These are phyloP conservation scores for Debaryomyces tyrocola DNA, from an alignment of 805 yeast species.

Conservation along the genomic window DNA sequence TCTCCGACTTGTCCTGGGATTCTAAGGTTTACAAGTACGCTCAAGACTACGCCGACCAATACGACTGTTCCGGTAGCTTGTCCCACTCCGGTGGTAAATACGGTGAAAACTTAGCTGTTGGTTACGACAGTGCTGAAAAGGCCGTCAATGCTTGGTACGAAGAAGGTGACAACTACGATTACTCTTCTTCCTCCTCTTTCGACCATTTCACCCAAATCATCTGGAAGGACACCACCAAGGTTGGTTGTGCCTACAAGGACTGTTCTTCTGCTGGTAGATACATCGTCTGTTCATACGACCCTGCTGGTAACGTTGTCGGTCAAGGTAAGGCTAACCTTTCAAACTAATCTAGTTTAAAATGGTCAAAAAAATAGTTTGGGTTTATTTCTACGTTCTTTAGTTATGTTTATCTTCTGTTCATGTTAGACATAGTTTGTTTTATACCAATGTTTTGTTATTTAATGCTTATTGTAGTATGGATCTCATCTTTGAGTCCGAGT, in stretches of 20 bases:
- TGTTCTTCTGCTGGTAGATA: constrained; percentile 57
- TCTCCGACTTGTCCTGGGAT: constrained; percentile 56
- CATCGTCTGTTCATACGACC: constrained; percentile 71
- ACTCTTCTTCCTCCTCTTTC: constrained; percentile 34
- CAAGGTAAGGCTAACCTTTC: constrained; percentile 18
- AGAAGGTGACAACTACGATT: constrained; percentile 33
- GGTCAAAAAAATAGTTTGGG: not conserved
- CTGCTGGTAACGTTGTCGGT: constrained; percentile 71
- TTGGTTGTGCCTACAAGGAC: constrained; percentile 73
- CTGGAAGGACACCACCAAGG: constrained; percentile 59
- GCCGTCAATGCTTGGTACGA: constrained; percentile 43
- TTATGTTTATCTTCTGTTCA: not conserved
- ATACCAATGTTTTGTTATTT: too few relatives aligned
- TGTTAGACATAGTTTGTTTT: not conserved
- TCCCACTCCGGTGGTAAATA: constrained; percentile 38
- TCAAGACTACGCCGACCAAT: constrained; percentile 40
- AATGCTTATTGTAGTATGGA: too few relatives aligned
- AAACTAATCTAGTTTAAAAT: not conserved
- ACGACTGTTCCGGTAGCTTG: constrained; percentile 46
- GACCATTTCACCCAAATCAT: constrained; percentile 78
- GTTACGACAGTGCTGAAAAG: constrained; percentile 26
- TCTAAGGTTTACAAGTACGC: constrained; percentile 54
- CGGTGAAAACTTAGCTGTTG: constrained; percentile 45
- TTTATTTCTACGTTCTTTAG: not conserved
- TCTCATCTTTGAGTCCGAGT: too few relatives aligned